Evolutionary conservation across 768 basidiomycete species (phyloP).

Genomic region (Mycena filopes): DNA sequence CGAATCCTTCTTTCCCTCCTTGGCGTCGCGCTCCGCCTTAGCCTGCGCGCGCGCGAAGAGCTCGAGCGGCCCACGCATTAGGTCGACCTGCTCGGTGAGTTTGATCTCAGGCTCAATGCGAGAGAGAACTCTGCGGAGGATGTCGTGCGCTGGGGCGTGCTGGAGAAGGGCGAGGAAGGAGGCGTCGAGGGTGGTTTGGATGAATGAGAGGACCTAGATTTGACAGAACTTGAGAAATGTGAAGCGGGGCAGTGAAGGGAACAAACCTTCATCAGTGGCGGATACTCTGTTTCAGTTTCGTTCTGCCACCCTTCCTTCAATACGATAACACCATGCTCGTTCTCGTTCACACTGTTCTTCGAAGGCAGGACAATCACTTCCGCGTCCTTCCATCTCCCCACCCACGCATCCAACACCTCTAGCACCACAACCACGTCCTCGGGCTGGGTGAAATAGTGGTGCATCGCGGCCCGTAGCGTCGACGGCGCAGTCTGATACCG

Average conservation of each 20-base stretch:
- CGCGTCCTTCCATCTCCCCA: slow-evolving; percentile 48
- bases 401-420: slow-evolving; percentile 60
- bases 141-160: slow-evolving; percentile 65
- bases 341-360: slow-evolving; percentile 51
- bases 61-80: slow-evolving; percentile 70
- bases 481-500: slow-evolving; percentile 51
- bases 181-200: slow-evolving; percentile 76
- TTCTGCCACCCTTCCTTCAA: slow-evolving; percentile 39
- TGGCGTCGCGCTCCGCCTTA: slow-evolving; percentile 56
- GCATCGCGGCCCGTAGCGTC: slow-evolving; percentile 61
- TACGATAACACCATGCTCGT: slow-evolving; percentile 52
- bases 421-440: slow-evolving; percentile 61
- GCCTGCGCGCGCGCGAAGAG: slow-evolving; percentile 68
- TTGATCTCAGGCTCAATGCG: slow-evolving; percentile 67
- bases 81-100: slow-evolving; percentile 60
- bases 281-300: slow-evolving; percentile 43
- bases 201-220: slow-evolving; percentile 64
- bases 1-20: slow-evolving; percentile 45
- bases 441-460: slow-evolving; percentile 58
- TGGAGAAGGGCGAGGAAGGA: slow-evolving; percentile 76
- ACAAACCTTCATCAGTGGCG: slow-evolving; percentile 56
- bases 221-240: background rate
- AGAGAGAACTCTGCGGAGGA: slow-evolving; percentile 60
- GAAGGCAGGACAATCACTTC: slow-evolving; percentile 51
- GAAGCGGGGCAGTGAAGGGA: background rate